These are phyloP conservation scores for Simmondsia chinensis DNA, from an alignment of 148 eudicot species.

Conservation along the genomic window DNA sequence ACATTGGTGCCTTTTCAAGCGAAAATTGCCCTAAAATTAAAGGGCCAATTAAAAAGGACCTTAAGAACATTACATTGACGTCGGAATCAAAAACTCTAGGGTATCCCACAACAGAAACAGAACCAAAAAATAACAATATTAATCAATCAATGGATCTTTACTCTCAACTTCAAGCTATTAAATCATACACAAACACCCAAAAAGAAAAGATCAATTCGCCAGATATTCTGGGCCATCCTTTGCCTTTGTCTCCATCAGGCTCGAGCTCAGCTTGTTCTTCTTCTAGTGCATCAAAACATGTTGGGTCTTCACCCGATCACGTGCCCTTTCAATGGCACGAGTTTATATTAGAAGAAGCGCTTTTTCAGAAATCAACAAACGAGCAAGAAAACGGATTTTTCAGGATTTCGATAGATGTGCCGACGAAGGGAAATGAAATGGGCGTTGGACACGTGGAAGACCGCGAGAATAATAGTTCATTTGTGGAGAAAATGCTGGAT, in stretches of 20 bases:
- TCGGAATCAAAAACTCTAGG: constrained; percentile 7
- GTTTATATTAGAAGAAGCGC: constrained; percentile 53
- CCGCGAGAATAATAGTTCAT: no score
- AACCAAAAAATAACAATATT: constrained; percentile 1
- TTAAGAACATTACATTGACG: constrained; percentile 15
- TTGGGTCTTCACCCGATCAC: no score
- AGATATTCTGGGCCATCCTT: neutral
- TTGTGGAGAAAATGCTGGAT: constrained; percentile 60
- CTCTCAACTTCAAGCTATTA: constrained; percentile 62
- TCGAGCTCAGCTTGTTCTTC: constrained; percentile 21
- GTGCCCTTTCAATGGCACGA: constrained; percentile 55
- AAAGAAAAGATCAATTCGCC: constrained; percentile 22
- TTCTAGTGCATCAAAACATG: no score
- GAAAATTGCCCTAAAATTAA: constrained; percentile 5
- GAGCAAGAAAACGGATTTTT: no score
- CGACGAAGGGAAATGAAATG: no score
- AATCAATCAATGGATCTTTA: constrained; percentile 39
- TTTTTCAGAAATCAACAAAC: no score
- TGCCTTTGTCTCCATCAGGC: constrained; percentile 10
- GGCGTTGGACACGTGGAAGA: no score
- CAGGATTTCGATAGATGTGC: no score
- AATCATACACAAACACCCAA: constrained; percentile 37
- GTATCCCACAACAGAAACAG: neutral
- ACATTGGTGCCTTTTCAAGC: constrained; percentile 51
- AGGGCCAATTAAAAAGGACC: constrained; percentile 21